These are phyloP conservation scores for Populus tomentosa DNA, from an alignment of 441 rosid species.

Conservation along the genomic window DNA sequence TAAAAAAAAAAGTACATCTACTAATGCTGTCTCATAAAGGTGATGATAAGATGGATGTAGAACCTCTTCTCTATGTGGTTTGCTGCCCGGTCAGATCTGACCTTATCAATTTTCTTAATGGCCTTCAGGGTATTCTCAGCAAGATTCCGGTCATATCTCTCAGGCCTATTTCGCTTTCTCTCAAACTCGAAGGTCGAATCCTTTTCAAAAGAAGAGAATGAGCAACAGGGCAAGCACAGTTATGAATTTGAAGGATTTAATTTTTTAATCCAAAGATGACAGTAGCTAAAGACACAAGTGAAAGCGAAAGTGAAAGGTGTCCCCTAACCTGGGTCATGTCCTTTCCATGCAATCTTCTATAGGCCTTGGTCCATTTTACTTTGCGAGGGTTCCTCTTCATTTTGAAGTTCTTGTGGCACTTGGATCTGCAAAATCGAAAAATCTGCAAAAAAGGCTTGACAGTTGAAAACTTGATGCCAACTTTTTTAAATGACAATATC, in stretches of 20 bases:
- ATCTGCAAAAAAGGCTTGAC: conserved; percentile 38
- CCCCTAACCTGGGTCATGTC: conserved; percentile 83
- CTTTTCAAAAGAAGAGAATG: conserved; percentile 20
- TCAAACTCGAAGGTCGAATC: conserved; percentile 92
- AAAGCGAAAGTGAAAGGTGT: neutral
- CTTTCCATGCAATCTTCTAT: conserved; percentile 74
- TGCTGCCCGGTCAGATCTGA: conserved; percentile 49
- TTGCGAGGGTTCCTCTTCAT: conserved; percentile 98
- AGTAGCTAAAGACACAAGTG: neutral
- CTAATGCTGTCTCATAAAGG: neutral
- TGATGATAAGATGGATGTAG: neutral
- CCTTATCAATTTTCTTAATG: conserved; percentile 76
- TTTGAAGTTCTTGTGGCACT: conserved; percentile 94
- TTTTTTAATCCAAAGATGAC: too few relatives aligned
- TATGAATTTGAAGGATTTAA: neutral
- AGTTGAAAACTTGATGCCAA: neutral
- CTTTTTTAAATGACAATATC: neutral
- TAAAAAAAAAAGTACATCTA: too few relatives aligned
- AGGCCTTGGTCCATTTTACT: conserved; percentile 95
- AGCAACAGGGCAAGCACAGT: neutral
- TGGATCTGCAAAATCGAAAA: conserved; percentile 86
- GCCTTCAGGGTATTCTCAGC: conserved; percentile 61
- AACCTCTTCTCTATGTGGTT: conserved; percentile 56
- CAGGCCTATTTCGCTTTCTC: conserved; percentile 91
- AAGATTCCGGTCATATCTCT: conserved; percentile 80